Conservation (phyloP, 148 eudicot species). For the Camellia sinensis region DNA sequence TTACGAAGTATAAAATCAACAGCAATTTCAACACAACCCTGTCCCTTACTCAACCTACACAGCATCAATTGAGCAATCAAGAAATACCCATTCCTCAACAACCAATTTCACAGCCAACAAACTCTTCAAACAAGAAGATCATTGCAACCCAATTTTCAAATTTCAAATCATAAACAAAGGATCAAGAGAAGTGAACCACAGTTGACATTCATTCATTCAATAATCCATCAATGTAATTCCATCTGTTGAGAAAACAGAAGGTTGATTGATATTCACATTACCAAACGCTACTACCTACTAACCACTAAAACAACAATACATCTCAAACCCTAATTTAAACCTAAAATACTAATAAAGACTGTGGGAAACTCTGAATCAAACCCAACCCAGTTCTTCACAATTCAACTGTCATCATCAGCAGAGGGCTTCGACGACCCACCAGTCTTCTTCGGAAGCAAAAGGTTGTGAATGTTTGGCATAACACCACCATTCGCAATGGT, state of each 20-base stretch:
- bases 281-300: not conserved
- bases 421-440: conserved; percentile 8
- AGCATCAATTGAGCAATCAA: no score
- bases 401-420: conserved; percentile 4
- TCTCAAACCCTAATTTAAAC: not conserved
- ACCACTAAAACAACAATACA: not conserved
- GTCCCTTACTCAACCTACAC: no score
- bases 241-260: not conserved
- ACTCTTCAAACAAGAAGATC: no score
- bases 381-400: not conserved
- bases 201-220: not conserved
- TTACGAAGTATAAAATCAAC: no score
- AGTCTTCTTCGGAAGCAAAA: conserved; percentile 2
- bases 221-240: not conserved
- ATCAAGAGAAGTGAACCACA: no score
- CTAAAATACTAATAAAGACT: not conserved
- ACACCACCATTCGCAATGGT: conserved; percentile 3
- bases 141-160: no score
- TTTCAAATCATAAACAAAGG: no score
- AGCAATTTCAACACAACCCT: no score
- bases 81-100: no score
- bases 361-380: not conserved
- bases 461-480: conserved; percentile 14
- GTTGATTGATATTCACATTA: conserved; percentile 8
- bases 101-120: no score